Base-by-base conservation (phyloP, 495 filamentous ascomycete genomes). In the Penicillium desertorum region DNA sequence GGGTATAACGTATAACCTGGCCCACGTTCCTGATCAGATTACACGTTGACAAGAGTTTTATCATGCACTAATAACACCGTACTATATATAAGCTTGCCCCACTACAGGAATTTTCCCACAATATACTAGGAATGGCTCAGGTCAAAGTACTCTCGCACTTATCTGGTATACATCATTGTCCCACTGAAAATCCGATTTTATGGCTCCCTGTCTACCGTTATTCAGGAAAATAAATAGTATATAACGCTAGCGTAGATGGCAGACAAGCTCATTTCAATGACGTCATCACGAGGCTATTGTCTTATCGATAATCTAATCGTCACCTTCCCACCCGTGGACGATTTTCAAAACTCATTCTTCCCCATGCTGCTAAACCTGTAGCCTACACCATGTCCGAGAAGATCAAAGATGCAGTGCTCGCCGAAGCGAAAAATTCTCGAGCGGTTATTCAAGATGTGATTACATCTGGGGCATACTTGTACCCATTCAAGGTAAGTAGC, bases 401-500 rank as follows among this genome's bases (percentile, higher is more conserved):
- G 51, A 62, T 78, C 49, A 78, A 76, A 61, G 66, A 71, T 17
- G 70, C 73, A 37, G 73, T 76, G 19, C 45, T 71, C 5, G 69
- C 70, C 6, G 80, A 82, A 59, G 67, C 70, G n/a, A 60, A 66
- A 3, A 64, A 61, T 6, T 58, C 71, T 57, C 80, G 72, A 50
- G 59, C 63, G 17, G 70, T 87, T 11, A 71, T 88, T 17, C 68
- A 78, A 16, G 84, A 87, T 59, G 86, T 90, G 22, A 82, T 83
- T 32, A 82, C 71, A 58, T 93, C 90, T 49, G 81, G 84, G 19
- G 83, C 90, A n/a, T 96, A 92, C 67, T 62, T 92, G 48, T 96
- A 96, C 74, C 92, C 92, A 43, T 76, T 96, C 65, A 90, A 89
- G 76, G 91, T 88, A 74, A 52, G 65, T 44, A 30, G 30, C 42